Evolutionary conservation across 2,329 filamentous ascomycete species (phyloP).

Genomic region (Fusarium pseudograminearum): DNA sequence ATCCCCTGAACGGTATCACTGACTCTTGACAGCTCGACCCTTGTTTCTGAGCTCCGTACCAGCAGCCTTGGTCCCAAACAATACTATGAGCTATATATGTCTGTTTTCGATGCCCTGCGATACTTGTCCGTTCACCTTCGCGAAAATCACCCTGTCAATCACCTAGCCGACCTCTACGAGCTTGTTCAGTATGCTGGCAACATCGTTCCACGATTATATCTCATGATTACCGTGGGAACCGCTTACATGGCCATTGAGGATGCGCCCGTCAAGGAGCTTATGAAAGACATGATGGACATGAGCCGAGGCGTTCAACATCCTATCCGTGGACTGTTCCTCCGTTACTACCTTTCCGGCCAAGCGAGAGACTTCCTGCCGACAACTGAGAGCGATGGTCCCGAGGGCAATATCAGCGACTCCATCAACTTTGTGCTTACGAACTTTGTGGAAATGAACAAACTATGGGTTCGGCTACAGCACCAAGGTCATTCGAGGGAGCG

Average conservation of each 20-base stretch:
- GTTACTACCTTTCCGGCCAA: conserved; percentile 96
- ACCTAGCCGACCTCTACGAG: conserved; percentile 97
- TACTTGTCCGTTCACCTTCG: conserved; percentile 96
- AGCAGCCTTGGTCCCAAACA: conserved; percentile 98
- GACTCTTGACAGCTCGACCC: conserved; percentile 77
- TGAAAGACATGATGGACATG: conserved; percentile 99
- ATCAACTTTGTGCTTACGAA: conserved; percentile 99
- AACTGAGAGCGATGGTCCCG: conserved; percentile 86
- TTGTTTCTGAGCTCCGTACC: conserved; percentile 97
- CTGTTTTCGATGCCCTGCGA: conserved; percentile 96
- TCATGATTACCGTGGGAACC: conserved; percentile 99
- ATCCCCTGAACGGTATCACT: conserved; percentile 29
- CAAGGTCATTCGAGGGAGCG: conserved; percentile 96
- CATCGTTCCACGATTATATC: conserved; percentile 93
- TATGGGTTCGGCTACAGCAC: conserved; percentile 97
- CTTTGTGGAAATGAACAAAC: conserved; percentile 99
- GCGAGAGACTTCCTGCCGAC: conserved; percentile 88
- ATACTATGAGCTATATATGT: conserved; percentile 99
- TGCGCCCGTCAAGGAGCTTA: conserved; percentile 98
- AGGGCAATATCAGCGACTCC: conserved; percentile 95
- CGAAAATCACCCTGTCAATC: conserved; percentile 97
- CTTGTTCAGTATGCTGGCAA: conserved; percentile 98
- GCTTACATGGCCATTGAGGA: conserved; percentile 99
- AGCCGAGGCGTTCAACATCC: conserved; percentile 97
- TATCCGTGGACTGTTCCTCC: conserved; percentile 91